These are phyloP conservation scores for Nitzschia palea DNA, from an alignment of 108 stramenopile species.

Conservation along the genomic window DNA sequence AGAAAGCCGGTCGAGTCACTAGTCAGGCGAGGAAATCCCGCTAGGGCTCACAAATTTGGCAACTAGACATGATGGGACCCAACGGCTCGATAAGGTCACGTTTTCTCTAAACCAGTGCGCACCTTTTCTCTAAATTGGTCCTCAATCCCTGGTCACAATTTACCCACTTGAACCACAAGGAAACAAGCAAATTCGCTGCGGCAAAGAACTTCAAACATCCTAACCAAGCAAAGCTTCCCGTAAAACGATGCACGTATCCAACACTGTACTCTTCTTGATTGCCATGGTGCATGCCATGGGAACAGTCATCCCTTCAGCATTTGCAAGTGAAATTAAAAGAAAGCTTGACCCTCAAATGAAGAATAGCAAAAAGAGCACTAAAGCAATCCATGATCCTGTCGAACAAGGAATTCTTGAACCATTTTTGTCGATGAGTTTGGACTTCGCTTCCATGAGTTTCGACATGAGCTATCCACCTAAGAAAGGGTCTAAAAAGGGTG, in stretches of 20 bases:
- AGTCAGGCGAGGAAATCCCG: conserved; percentile 1
- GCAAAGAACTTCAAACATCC: too few relatives aligned
- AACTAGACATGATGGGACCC: neutral
- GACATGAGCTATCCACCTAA: neutral
- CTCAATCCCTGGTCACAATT: too few relatives aligned
- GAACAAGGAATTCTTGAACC: too few relatives aligned
- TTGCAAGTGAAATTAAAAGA: neutral
- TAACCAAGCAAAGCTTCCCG: too few relatives aligned
- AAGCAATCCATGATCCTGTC: too few relatives aligned
- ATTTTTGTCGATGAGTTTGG: neutral
- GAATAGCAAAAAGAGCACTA: neutral
- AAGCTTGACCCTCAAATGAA: neutral
- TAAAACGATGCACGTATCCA: too few relatives aligned
- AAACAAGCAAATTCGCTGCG: too few relatives aligned
- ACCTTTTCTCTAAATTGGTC: conserved; percentile 7
- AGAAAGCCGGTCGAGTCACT: neutral
- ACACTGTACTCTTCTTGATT: too few relatives aligned
- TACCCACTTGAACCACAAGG: too few relatives aligned
- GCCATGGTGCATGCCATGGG: neutral
- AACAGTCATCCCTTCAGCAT: neutral
- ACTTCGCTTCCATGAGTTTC: neutral
- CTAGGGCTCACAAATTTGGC: neutral
- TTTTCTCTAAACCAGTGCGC: neutral
- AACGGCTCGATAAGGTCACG: conserved; percentile 7
- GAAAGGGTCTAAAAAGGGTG: neutral